Base-by-base conservation (phyloP, 805 yeast species). In the Saccharomycopsis capsularis region DNA sequence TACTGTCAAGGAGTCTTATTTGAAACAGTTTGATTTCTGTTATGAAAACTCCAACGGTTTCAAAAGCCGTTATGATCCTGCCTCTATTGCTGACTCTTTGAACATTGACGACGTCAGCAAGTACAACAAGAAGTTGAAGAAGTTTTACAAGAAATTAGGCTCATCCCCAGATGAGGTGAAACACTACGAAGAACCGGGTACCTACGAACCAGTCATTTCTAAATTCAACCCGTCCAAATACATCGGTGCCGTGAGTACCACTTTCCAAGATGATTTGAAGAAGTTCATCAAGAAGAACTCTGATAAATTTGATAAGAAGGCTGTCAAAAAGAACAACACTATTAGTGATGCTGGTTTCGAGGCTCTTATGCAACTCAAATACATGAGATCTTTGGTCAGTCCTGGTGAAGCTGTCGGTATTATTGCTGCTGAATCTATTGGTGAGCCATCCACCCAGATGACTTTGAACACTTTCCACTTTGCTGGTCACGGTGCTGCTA, bases 401-500 rank as follows among this genome's bases (percentile, higher is more conserved):
- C 98, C 99, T 3, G 99, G 99, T 65, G 99, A 93, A 67, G 81
- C 96, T 45, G 98, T 93, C 48, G 99, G 99, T 69, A 90, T 93
- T 62, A 83, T 95, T 69, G 99, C 99, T 5, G 85, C 97, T 21
- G 98, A 93, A 70, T 89, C 97, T 47, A 82, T 93, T 65, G 99
- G 99, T 69, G 99, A 93, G 69, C 99, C 99, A 45, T 88, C 97
- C 3, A 93, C 99, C 2, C 99, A 93, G 73, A 93, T 93, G 99
- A 93, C 99, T 16, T 78, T 87, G 61, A 87, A 87, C 67, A 87
- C 96, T 42, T 87, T 87, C 87, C 96, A 93, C 74, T 93, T 93
- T 63, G 99, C 99, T 60, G 99, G 99, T 66, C 99, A 95, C 71
- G 99, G 99, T 80, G 99, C 99, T 51, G 99, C 99, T 41, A 93